Evolutionary conservation across 495 filamentous ascomycete species (phyloP).

Genomic region (Sordaria brevicollis): DNA sequence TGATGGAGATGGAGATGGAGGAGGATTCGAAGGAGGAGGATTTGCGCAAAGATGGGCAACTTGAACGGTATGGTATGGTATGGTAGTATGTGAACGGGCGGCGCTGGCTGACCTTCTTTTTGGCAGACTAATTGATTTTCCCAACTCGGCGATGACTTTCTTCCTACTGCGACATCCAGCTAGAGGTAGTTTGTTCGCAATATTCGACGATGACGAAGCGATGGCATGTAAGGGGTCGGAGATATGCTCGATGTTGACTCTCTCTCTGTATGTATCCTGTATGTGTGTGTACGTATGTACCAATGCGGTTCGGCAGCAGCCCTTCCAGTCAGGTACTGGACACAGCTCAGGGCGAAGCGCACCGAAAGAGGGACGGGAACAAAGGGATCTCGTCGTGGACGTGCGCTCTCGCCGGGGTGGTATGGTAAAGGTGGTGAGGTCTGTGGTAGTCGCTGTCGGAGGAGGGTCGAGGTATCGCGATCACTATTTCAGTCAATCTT

Average conservation of each 20-base stretch:
- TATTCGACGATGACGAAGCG: not conserved
- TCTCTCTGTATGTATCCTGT: not conserved
- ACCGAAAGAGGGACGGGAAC: not conserved
- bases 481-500: not conserved
- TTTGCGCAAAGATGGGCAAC: not conserved
- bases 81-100: not conserved
- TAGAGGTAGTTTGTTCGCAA: not conserved
- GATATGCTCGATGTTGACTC: not conserved
- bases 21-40: not conserved
- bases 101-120: not conserved
- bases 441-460: too few species aligned
- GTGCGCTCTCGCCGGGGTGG: not conserved
- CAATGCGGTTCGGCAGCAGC: not conserved
- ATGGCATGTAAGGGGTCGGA: not conserved
- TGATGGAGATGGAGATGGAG: not conserved
- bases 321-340: not conserved
- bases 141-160: not conserved
- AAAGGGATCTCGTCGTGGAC: not conserved
- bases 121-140: not conserved
- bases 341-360: not conserved
- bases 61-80: too few species aligned
- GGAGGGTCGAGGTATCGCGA: not conserved
- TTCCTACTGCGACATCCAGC: not conserved
- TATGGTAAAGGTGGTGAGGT: too few species aligned
- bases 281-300: not conserved